phyloP scores from a whole-genome alignment of 179 eudicot species.

The Actinidia arguta region DNA sequence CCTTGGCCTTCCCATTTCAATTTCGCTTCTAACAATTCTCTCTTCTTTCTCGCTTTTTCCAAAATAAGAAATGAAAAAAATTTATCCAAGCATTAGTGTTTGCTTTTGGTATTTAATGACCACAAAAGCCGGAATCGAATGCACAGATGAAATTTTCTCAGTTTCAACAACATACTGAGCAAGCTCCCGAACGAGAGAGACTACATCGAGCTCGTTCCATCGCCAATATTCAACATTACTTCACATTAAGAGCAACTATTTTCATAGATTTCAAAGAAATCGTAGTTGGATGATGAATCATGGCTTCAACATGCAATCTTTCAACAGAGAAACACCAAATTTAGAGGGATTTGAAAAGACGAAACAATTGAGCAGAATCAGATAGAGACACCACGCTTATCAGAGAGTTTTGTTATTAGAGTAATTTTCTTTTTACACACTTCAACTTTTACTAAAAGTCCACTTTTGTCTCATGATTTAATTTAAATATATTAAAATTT shows the following conservation, averaged over 20 bases:
- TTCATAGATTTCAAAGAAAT: slow-evolving; percentile 2
- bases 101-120: slow-evolving; percentile 38
- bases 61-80: too few relatives aligned
- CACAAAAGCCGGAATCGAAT: slow-evolving; percentile 56
- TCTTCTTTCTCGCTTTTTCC: too few relatives aligned
- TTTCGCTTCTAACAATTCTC: too few relatives aligned
- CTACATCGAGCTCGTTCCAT: slow-evolving; percentile 72
- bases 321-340: not conserved
- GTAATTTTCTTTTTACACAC: too few relatives aligned
- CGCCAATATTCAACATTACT: slow-evolving; percentile 61
- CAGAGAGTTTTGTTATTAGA: not conserved
- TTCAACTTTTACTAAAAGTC: too few relatives aligned
- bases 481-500: too few relatives aligned
- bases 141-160: slow-evolving; percentile 60
- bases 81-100: slow-evolving; percentile 23
- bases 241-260: slow-evolving; percentile 23
- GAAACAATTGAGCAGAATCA: slow-evolving; percentile 4
- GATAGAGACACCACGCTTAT: not conserved
- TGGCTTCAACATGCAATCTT: not conserved
- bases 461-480: too few relatives aligned
- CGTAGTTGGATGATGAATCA: slow-evolving; percentile 1
- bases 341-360: not conserved
- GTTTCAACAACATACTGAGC: slow-evolving; percentile 42
- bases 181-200: slow-evolving; percentile 52
- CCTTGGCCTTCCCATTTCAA: too few relatives aligned